Evolutionary conservation across 352 stramenopile genomes (phyloP), one percentile per base, ranked within the genome.

Genomic region (Phytophthora sansomeana): DNA sequence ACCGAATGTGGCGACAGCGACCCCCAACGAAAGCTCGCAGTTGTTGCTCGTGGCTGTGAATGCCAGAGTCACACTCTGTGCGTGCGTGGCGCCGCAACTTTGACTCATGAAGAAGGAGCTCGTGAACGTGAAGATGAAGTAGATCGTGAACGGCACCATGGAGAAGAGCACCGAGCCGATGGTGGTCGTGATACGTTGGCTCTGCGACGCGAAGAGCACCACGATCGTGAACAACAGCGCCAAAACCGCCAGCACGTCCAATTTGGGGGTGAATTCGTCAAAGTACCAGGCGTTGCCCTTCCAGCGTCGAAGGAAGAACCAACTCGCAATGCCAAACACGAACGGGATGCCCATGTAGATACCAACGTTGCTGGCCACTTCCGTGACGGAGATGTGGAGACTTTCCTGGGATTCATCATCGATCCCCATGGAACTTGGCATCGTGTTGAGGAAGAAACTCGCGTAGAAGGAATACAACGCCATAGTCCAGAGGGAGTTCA

Each of bases 1-100:
- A 0, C 87, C 87, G 17, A 91, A 95, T 17, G 85, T 80, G 9
- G 76, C 74, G 4, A 93, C 81, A 2, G 85, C 81, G 33, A 92
- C 75, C 6, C 81, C 87, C 28, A 91, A 68, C 29, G 83, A 87
- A 42, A 95, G 62, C 59, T 93, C 87, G 64, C 91, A 95, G 69
- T 93, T 93, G 80, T 93, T 95, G 69, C 83, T 93, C n/a, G 81
- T 87, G n/a, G 83, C 83, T 32, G 89, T 93, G 63, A 95, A 91
- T 24, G 81, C 75, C 7, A 90, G 72, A 28, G 78, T 78, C 11
- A 74, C 67, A 47, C 74, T 72, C 61, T 86, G 81, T 8, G 63
- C 29, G 67, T 89, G 87, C 5, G 60, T 75, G n/a, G 69, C 77
- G 13, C 75, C 79, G 26, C 67, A 56, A 17, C 16, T 36, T 33